Evolutionary conservation across 176 grass and related monocot genomes (phyloP).

Genomic region (Paspalum notatum): DNA sequence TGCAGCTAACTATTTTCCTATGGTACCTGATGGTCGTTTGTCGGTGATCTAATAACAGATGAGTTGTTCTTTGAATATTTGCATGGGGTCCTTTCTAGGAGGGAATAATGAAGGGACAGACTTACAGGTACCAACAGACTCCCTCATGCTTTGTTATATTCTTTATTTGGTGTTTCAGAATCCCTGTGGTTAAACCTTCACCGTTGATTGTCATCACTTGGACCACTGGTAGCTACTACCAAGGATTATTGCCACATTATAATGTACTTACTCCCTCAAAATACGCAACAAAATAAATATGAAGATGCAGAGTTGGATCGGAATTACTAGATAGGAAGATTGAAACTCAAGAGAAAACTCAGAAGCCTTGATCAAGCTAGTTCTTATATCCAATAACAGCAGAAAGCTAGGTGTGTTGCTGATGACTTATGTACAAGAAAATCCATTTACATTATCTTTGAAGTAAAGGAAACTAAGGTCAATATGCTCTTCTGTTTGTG

Average conservation of each 20-base stretch:
- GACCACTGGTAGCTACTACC: not conserved
- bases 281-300: not conserved
- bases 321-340: not conserved
- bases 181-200: not conserved
- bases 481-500: not conserved
- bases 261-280: not conserved
- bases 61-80: conserved; percentile 38
- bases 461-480: not conserved
- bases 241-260: not conserved
- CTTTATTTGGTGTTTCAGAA: not conserved
- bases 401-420: not conserved
- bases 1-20: conserved; percentile 34
- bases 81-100: conserved; percentile 31
- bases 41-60: conserved; percentile 41
- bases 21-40: conserved; percentile 44
- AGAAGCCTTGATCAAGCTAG: not conserved
- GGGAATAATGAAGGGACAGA: conserved; percentile 33
- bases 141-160: not conserved
- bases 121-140: conserved; percentile 33
- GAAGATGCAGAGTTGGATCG: not conserved
- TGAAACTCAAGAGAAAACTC: not conserved
- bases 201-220: not conserved
- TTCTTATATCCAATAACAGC: not conserved
- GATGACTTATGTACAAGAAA: not conserved
- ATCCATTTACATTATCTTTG: not conserved